Evolutionary conservation across 2,329 filamentous ascomycete species (phyloP).

Genomic region (Clonostachys rosea): DNA sequence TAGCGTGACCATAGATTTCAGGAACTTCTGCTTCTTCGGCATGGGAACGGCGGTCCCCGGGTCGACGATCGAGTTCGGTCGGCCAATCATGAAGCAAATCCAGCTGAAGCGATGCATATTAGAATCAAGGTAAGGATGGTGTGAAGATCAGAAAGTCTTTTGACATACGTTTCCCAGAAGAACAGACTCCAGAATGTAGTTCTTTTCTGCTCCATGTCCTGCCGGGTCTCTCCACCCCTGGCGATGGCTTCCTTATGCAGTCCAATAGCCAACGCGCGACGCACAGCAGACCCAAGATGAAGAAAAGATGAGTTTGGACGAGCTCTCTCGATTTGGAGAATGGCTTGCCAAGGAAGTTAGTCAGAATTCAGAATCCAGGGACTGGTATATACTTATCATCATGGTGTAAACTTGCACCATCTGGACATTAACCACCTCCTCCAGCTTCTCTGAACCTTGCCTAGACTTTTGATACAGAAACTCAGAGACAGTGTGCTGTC

Average conservation of each 20-base stretch:
- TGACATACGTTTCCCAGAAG: conserved; percentile 33
- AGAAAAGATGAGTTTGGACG: conserved; percentile 35
- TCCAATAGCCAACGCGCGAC: conserved; percentile 35
- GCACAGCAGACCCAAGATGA: conserved; percentile 28
- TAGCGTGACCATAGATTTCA: conserved; percentile 25
- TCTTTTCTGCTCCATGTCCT: conserved; percentile 26
- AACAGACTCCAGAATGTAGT: conserved; percentile 27
- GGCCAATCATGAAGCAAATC: conserved; percentile 34
- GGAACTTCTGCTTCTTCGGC: conserved; percentile 27
- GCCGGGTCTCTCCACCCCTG: conserved; percentile 17
- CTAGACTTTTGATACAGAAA: conserved; percentile 36
- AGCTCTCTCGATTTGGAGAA: conserved; percentile 36
- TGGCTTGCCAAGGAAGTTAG: conserved; percentile 13
- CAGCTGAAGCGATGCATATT: conserved; percentile 18
- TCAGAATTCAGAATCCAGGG: conserved; percentile 8
- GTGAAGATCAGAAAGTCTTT: not conserved
- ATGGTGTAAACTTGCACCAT: conserved; percentile 33
- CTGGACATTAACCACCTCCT: conserved; percentile 38
- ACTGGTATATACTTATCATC: conserved; percentile 29
- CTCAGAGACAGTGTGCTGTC: conserved; percentile 30
- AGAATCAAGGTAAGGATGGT: not conserved
- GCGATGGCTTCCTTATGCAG: conserved; percentile 33
- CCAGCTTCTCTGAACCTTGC: conserved; percentile 23
- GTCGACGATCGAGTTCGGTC: conserved; percentile 29
- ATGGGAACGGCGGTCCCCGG: conserved; percentile 26